Base-by-base conservation (phyloP, 305 asterid genomes). In the Caryopteris hybrid region DNA sequence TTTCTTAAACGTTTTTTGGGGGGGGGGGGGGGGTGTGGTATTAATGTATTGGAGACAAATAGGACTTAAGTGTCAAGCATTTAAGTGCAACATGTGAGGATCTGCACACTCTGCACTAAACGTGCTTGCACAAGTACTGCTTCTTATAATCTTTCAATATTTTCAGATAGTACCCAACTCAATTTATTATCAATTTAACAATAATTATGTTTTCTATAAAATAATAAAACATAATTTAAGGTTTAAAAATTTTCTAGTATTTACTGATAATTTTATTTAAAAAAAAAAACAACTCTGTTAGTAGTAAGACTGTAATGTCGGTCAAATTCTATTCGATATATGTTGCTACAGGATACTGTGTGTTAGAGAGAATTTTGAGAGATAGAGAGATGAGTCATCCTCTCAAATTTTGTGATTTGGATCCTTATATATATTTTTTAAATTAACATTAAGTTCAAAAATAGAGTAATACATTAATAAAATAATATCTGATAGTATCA, bases 61-160 rank as follows among this genome's bases (percentile, higher is more conserved):
- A 60, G 60, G 78, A 67, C 60, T 66, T 66, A 41, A 16, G 56
- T 66, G 73, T 73, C 59, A 29, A 73, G 46, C 48, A 36, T 54
- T 68, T 46, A 42, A 68, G 61, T 68, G 71, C 79, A 68, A 62
- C 75, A 62, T 74, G 75, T 68, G 71, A 68, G 62, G 67, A 61
- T 43, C 70, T 60, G 72, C 65, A 65, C 52, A 66, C 31, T 43
- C 54, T 55, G 70, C 64, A 70, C 56, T 61, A 57, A 45, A 55
- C 45, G 54, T 63, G 34, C 69, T 38, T 31, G 31, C 57, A 33
- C 76, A 43, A 53, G 61, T 31, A 34, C 74, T 68, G 72, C 57
- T 57, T 11, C 13, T 3, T 9, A 39, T 46, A 56, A 54, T 8
- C 27, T 18, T 61, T 50, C 47, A 54, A 61, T 61, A 55, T 51